A percentile compares a stretch with the other conserved stretches of the same genome.
These are phyloP conservation scores for Rasamsonia emersonii DNA, from an alignment of 2,329 filamentous ascomycete species.

Conservation along the genomic window DNA sequence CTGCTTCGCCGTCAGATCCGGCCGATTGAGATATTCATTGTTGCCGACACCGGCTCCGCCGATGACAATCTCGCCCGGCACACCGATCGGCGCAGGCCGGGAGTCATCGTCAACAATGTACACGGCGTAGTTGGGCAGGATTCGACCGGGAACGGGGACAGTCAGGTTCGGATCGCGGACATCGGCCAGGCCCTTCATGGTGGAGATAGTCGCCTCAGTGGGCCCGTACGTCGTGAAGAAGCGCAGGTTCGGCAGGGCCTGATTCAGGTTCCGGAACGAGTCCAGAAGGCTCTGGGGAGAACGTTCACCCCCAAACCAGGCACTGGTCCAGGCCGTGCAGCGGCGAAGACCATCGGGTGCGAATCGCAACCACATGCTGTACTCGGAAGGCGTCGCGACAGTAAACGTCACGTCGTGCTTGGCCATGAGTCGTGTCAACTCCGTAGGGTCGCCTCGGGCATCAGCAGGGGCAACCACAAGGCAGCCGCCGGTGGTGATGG, in stretches of 20 bases:
- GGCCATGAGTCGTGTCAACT: slow-evolving; percentile 9
- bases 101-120: slow-evolving; percentile 34
- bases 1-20: slow-evolving; percentile 8
- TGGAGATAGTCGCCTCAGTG: slow-evolving; percentile 5
- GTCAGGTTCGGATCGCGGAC: too few species aligned
- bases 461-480: slow-evolving; percentile 7
- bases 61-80: slow-evolving; percentile 33
- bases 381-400: slow-evolving; percentile 13
- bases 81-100: slow-evolving; percentile 26
- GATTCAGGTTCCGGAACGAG: slow-evolving; percentile 5
- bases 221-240: slow-evolving; percentile 10
- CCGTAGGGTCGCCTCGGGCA: not conserved
- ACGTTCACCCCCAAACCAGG: not conserved
- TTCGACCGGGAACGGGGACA: slow-evolving; percentile 14
- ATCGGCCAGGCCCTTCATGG: too few species aligned
- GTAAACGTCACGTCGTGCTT: slow-evolving; percentile 11
- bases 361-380: slow-evolving; percentile 9
- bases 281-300: not conserved
- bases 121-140: slow-evolving; percentile 27
- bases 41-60: slow-evolving; percentile 14
- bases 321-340: too few species aligned
- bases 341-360: too few species aligned
- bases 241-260: slow-evolving; percentile 2
- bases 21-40: slow-evolving; percentile 11
- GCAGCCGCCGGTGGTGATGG: slow-evolving; percentile 10